Evolutionary conservation across 345 rosid species (phyloP).

Genomic region (Kandelia obovata): DNA sequence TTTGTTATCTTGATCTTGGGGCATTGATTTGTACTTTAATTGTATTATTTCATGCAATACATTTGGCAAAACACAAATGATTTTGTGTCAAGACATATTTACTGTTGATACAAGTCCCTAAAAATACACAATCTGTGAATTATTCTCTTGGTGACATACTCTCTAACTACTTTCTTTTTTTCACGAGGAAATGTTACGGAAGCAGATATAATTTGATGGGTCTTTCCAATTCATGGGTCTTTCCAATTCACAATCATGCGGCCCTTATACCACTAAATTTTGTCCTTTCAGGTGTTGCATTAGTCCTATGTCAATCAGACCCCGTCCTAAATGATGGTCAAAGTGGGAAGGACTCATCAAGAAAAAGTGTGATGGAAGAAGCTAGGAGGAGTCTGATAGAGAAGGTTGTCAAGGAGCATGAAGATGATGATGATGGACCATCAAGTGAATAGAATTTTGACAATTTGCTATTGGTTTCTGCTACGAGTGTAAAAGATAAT

Average conservation of each 20-base stretch:
- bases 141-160: no score
- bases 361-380: constrained; percentile 75
- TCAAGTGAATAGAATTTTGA: constrained; percentile 61
- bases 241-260: background rate
- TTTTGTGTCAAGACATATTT: no score
- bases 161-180: background rate
- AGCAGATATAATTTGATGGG: background rate
- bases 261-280: background rate
- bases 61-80: no score
- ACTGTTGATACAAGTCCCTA: no score
- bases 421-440: constrained; percentile 66
- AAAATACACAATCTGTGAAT: no score
- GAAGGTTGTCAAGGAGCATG: constrained; percentile 79
- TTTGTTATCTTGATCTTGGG: background rate
- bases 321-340: constrained; percentile 90
- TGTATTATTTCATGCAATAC: no score
- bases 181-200: background rate
- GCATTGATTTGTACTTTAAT: no score
- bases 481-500: background rate
- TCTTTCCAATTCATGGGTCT: background rate
- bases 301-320: constrained; percentile 88
- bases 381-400: constrained; percentile 76
- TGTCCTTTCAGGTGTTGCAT: constrained; percentile 67
- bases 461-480: constrained; percentile 15
- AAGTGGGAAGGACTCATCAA: constrained; percentile 61